phyloP scores from a whole-genome alignment of 192 early-diverging fungal genomes.

The Ambispora gerdemannii region DNA sequence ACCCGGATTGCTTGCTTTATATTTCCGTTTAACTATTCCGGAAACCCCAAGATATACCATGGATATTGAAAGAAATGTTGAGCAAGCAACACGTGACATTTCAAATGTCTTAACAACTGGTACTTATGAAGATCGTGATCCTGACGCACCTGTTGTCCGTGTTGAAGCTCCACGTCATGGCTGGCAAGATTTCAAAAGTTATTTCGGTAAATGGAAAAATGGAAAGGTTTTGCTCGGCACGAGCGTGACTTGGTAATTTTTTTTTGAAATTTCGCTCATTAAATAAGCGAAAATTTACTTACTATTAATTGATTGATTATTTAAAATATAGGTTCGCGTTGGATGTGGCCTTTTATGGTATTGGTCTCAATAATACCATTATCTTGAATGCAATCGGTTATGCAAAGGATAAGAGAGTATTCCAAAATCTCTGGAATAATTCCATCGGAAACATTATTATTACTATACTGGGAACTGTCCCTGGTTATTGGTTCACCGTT shows the following conservation, averaged over 20 bases:
- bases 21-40: conserved; percentile 78
- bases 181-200: conserved; percentile 58
- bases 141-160: conserved; percentile 28
- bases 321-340: too few species aligned
- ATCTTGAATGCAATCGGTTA: conserved; percentile 74
- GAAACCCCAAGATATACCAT: conserved; percentile 77
- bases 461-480: conserved; percentile 78
- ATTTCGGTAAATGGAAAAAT: conserved; percentile 82
- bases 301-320: too few species aligned
- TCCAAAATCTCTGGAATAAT: conserved; percentile 58
- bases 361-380: conserved; percentile 63
- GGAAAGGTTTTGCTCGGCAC: conserved; percentile 75
- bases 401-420: conserved; percentile 15
- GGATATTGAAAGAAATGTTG: conserved; percentile 56
- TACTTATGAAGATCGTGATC: conserved; percentile 42
- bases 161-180: conserved; percentile 41
- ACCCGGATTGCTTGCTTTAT: conserved; percentile 75
- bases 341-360: conserved; percentile 75
- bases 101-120: conserved; percentile 42
- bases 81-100: conserved; percentile 47
- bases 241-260: conserved; percentile 71
- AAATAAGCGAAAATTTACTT: too few species aligned
- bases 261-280: too few species aligned
- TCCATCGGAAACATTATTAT: conserved; percentile 91
- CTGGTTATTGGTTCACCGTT: conserved; percentile 96